A percentile compares a stretch with the other conserved stretches of the same genome.
These are phyloP conservation scores for Hortiboletus flavorubellus DNA, from an alignment of 768 basidiomycete genomes.

Conservation along the genomic window DNA sequence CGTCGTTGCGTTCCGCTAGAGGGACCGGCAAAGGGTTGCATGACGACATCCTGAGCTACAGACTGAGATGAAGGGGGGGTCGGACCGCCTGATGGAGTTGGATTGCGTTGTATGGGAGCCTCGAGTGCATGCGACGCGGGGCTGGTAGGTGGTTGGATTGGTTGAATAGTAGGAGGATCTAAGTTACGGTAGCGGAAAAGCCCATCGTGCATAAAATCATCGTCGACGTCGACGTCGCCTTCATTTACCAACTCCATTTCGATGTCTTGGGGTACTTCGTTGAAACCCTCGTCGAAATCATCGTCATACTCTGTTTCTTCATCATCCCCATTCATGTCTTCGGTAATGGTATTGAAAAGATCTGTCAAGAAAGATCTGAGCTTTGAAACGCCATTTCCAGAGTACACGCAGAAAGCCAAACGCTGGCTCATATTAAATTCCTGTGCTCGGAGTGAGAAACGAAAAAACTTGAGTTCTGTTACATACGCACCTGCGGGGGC, in stretches of 20 bases:
- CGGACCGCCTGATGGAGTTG: constrained; percentile 16
- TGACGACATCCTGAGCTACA: constrained; percentile 24
- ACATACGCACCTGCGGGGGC: constrained; percentile 69
- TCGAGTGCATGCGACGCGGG: constrained; percentile 20
- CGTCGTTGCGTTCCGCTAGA: constrained; percentile 39
- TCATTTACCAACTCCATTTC: constrained; percentile 36
- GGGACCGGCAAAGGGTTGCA: constrained; percentile 34
- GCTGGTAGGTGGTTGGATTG: constrained; percentile 9
- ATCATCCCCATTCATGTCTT: constrained; percentile 59
- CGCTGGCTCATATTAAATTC: constrained; percentile 91
- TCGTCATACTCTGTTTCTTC: constrained; percentile 68
- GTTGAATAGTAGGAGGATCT: constrained; percentile 11
- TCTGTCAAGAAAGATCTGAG: constrained; percentile 78
- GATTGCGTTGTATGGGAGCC: constrained; percentile 30
- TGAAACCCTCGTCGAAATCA: constrained; percentile 35
- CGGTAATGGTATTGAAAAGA: constrained; percentile 71
- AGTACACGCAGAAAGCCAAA: constrained; percentile 93
- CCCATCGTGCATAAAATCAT: constrained; percentile 37
- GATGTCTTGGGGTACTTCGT: constrained; percentile 29
- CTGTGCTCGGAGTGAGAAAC: constrained; percentile 38
- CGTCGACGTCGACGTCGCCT: constrained; percentile 45
- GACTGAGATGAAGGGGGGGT: constrained; percentile 4
- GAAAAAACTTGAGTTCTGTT: background rate
- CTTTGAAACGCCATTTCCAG: constrained; percentile 83
- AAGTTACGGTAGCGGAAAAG: constrained; percentile 26